Evolutionary conservation across 2,329 filamentous ascomycete species (phyloP).

Genomic region (Trichoderma gracile): DNA sequence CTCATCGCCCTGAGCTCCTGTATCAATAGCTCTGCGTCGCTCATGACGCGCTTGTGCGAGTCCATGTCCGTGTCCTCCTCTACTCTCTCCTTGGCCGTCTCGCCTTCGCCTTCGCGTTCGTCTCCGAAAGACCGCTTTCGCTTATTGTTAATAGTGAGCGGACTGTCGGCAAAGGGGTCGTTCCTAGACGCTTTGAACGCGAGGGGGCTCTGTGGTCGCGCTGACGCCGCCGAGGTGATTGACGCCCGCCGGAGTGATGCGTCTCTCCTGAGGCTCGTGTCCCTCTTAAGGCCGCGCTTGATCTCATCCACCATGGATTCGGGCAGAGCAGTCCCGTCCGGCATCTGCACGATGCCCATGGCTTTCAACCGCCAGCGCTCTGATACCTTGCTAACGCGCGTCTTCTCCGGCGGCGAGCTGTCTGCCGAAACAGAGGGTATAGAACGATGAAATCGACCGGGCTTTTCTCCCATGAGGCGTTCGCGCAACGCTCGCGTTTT

Average conservation of each 20-base stretch:
- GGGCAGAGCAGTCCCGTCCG: constrained; percentile 55
- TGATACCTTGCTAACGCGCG: constrained; percentile 42
- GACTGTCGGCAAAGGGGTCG: neutral
- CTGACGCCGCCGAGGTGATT: constrained; percentile 1
- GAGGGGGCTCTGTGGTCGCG: constrained; percentile 13
- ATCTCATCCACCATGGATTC: constrained; percentile 53
- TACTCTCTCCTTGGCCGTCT: neutral
- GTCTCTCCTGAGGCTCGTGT: constrained; percentile 31
- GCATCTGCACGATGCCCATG: constrained; percentile 55
- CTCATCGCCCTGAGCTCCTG: constrained; percentile 46
- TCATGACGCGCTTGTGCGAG: constrained; percentile 45
- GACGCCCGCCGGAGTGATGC: constrained; percentile 33
- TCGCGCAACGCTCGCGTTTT: constrained; percentile 38
- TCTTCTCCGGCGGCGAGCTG: constrained; percentile 32
- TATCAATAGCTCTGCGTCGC: constrained; percentile 44
- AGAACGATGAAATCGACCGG: constrained; percentile 43
- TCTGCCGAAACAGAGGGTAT: constrained; percentile 40
- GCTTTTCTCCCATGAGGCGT: constrained; percentile 32
- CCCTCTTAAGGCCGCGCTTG: constrained; percentile 44
- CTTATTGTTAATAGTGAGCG: constrained; percentile 28
- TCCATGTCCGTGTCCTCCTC: neutral
- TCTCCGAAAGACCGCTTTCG: constrained; percentile 31
- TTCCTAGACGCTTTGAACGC: neutral
- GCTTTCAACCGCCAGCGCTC: constrained; percentile 51
- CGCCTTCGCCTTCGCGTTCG: neutral